These are phyloP conservation scores for Lepidium aucheri DNA, from an alignment of 345 rosid species.

Conservation along the genomic window DNA sequence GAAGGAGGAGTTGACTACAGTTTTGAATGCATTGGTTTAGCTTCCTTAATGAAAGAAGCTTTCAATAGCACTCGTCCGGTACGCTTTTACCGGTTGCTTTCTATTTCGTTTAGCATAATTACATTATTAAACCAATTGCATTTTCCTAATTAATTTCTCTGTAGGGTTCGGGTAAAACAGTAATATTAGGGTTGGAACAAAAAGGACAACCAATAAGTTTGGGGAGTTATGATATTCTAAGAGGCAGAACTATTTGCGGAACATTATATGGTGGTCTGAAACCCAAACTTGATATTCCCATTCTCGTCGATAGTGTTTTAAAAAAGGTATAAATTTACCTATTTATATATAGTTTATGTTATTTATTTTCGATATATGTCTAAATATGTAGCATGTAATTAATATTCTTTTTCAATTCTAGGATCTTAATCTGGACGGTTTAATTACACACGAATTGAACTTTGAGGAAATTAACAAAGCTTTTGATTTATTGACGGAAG, in stretches of 20 bases:
- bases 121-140: not conserved
- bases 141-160: not conserved
- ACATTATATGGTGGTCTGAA: conserved; percentile 50
- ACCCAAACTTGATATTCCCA: conserved; percentile 48
- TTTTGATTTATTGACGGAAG: conserved; percentile 40
- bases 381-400: not conserved
- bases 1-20: conserved; percentile 69
- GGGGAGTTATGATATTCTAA: conserved; percentile 27
- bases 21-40: conserved; percentile 70
- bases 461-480: conserved; percentile 55
- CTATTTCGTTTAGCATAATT: not conserved
- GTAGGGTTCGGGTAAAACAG: conserved; percentile 65
- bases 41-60: conserved; percentile 48
- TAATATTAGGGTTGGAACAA: conserved; percentile 49
- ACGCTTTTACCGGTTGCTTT: not conserved
- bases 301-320: conserved; percentile 32
- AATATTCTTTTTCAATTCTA: not conserved
- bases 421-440: conserved; percentile 46
- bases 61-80: conserved; percentile 44
- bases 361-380: not conserved
- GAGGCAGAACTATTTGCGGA: conserved; percentile 42
- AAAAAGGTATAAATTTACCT: conserved; percentile 23
- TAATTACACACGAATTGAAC: conserved; percentile 41
- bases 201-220: conserved; percentile 26
- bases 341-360: not conserved